Evolutionary conservation across 345 rosid genomes (phyloP).

Genomic region (Populus euphratica): DNA sequence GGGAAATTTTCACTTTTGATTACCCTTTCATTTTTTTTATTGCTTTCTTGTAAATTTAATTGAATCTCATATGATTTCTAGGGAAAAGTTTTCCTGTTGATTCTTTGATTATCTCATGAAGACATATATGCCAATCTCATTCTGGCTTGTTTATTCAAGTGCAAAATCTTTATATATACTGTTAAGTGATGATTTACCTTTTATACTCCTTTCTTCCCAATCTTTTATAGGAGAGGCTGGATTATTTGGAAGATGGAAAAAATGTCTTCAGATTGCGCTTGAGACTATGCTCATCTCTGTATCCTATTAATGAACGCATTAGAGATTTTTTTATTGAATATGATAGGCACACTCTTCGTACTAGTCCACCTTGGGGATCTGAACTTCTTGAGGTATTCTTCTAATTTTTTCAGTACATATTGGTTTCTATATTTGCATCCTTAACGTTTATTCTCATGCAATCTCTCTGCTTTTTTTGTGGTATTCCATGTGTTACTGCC

Average conservation of each 20-base stretch:
- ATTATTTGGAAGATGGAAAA: slow-evolving; percentile 96
- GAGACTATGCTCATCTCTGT: slow-evolving; percentile 87
- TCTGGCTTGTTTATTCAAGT: too few relatives aligned
- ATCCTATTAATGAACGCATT: slow-evolving; percentile 87
- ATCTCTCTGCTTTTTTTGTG: neutral
- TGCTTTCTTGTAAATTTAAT: too few relatives aligned
- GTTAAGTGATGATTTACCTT: neutral
- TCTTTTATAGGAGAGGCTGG: slow-evolving; percentile 76
- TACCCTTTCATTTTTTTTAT: too few relatives aligned
- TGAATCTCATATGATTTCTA: too few relatives aligned
- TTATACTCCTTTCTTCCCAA: slow-evolving; percentile 1
- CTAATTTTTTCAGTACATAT: neutral
- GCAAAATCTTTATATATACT: neutral
- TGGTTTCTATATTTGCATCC: neutral
- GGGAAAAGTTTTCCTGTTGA: too few relatives aligned
- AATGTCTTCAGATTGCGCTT: slow-evolving; percentile 76
- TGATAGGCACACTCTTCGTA: slow-evolving; percentile 92
- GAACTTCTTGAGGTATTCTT: slow-evolving; percentile 92
- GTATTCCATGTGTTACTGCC: too few relatives aligned
- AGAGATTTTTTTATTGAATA: slow-evolving; percentile 97
- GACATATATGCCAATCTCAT: too few relatives aligned
- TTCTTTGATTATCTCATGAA: too few relatives aligned
- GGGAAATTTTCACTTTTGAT: too few relatives aligned
- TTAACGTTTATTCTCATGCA: neutral
- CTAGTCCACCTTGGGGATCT: slow-evolving; percentile 98